Evolutionary conservation across 495 filamentous ascomycete species (phyloP).

Genomic region (Cetradonia linearis): DNA sequence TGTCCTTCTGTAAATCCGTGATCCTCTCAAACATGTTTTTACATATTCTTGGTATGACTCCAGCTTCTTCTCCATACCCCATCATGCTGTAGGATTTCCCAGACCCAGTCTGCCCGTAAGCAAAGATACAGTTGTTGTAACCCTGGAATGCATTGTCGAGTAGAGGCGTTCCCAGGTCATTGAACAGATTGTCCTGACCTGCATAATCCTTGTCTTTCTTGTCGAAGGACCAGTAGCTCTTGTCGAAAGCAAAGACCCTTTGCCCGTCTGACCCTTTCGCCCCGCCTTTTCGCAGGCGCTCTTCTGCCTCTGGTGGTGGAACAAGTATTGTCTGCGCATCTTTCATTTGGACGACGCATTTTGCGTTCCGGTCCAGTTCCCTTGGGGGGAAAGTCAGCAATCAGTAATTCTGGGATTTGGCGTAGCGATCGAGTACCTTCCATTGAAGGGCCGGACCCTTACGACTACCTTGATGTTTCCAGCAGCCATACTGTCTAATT

Average conservation of each 20-base stretch:
- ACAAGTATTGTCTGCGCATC: conserved; percentile 78
- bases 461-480: conserved; percentile 99
- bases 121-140: conserved; percentile 99
- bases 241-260: conserved; percentile 92
- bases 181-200: conserved; percentile 79
- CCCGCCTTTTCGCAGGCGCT: conserved; percentile 46
- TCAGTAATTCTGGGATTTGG: not conserved
- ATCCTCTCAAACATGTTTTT: conserved; percentile 95
- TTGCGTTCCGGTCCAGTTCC: conserved; percentile 82
- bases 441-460: conserved; percentile 47
- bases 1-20: conserved; percentile 60
- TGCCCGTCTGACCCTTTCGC: conserved; percentile 56
- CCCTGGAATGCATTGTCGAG: conserved; percentile 98
- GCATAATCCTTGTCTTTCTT: conserved; percentile 72
- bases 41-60: conserved; percentile 97
- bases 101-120: conserved; percentile 96
- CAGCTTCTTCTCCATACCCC: conserved; percentile 93
- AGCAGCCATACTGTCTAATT: conserved; percentile 16
- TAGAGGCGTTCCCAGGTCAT: conserved; percentile 78
- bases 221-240: conserved; percentile 96
- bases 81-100: conserved; percentile 99
- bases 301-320: conserved; percentile 57
- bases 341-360: conserved; percentile 98
- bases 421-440: conserved; percentile 12
- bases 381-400: conserved; percentile 5